These are phyloP conservation scores for Globisporangium takayamanum DNA, from an alignment of 352 stramenopile species.

Conservation along the genomic window DNA sequence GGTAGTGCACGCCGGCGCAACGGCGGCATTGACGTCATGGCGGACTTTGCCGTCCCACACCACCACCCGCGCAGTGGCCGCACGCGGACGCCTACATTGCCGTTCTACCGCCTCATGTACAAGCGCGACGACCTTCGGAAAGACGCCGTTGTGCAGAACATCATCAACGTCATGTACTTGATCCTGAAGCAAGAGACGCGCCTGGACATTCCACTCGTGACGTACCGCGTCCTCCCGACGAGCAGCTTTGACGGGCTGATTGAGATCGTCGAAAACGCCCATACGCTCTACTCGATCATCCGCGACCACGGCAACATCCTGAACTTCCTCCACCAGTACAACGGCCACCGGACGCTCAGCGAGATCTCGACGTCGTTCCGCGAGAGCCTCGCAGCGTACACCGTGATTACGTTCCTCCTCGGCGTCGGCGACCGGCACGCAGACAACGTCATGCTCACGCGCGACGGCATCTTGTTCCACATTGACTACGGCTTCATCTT, in stretches of 20 bases:
- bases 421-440: conserved; percentile 98
- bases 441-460: conserved; percentile 98
- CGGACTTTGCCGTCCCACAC: conserved; percentile 1
- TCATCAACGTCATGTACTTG: conserved; percentile 87
- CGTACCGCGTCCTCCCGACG: conserved; percentile 81
- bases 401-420: conserved; percentile 99
- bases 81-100: conserved; percentile 18
- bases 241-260: conserved; percentile 82
- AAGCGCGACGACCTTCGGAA: conserved; percentile 84
- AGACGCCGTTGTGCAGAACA: conserved; percentile 82
- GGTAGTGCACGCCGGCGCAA: conserved; percentile 5
- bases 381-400: conserved; percentile 96
- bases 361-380: conserved; percentile 82
- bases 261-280: conserved; percentile 82
- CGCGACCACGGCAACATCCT: conserved; percentile 76
- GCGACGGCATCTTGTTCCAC: conserved; percentile 97
- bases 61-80: background rate
- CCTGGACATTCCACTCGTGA: conserved; percentile 75
- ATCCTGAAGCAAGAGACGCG: conserved; percentile 82
- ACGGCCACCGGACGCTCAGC: conserved; percentile 76
- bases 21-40: conserved; percentile 1
- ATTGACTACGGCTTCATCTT: conserved; percentile 99
- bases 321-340: conserved; percentile 84
- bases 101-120: conserved; percentile 82
- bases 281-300: conserved; percentile 84